Conservation (phyloP, 176 grass and related monocot species). For the Echinochloa phyllopogon region DNA sequence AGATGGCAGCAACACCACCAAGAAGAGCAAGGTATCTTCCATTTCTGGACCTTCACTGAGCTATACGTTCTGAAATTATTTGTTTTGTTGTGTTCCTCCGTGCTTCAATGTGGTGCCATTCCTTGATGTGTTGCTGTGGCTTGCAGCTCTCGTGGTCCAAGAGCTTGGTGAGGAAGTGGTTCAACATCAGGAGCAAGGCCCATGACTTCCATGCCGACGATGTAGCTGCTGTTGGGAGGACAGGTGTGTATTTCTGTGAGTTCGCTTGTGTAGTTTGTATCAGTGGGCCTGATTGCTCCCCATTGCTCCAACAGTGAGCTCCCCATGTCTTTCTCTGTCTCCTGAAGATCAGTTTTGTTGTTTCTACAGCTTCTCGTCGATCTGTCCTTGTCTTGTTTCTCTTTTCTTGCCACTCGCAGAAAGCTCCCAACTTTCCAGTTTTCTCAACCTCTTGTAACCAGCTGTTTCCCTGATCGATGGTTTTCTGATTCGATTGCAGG, state of each 20-base stretch:
- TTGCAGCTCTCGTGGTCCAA: constrained; percentile 89
- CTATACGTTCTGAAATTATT: constrained; percentile 16
- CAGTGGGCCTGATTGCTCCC: constrained; percentile 33
- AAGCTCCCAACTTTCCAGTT: background rate
- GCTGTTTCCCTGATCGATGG: constrained; percentile 27
- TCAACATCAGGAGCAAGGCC: constrained; percentile 93
- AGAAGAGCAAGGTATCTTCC: constrained; percentile 82
- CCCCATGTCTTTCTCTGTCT: constrained; percentile 26
- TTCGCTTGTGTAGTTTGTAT: background rate
- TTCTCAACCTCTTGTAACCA: background rate
- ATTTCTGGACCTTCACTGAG: constrained; percentile 1
- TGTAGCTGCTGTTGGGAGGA: constrained; percentile 50
- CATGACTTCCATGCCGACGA: constrained; percentile 94
- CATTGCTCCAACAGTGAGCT: constrained; percentile 27
- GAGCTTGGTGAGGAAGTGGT: constrained; percentile 92
- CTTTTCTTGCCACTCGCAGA: constrained; percentile 22
- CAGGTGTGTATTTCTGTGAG: constrained; percentile 23
- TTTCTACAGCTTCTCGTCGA: constrained; percentile 28
- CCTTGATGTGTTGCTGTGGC: constrained; percentile 24
- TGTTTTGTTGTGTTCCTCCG: background rate
- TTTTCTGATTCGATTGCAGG: constrained; percentile 39
- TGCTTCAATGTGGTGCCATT: constrained; percentile 14
- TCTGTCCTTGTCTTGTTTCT: constrained; percentile 31
- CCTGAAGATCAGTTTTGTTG: constrained; percentile 43
- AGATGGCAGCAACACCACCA: constrained; percentile 67